phyloP scores from a whole-genome alignment of 2,329 filamentous ascomycete genomes.

The Ceratocystis cacaofunesta region DNA sequence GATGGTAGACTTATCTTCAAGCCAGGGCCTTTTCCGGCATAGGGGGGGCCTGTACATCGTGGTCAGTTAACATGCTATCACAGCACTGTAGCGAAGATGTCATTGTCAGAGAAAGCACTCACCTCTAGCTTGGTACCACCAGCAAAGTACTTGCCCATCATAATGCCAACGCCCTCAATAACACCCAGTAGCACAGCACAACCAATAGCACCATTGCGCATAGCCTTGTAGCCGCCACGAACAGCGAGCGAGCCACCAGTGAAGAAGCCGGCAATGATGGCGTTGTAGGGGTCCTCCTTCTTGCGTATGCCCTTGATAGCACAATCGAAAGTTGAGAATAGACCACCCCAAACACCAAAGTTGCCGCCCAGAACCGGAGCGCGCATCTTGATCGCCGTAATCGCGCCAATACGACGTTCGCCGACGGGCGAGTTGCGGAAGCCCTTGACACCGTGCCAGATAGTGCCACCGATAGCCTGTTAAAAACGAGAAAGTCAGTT shows the following conservation, averaged over 20 bases:
- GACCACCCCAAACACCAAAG: constrained; percentile 93
- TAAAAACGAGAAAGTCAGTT: constrained; percentile 18
- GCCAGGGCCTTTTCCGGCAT: constrained; percentile 23
- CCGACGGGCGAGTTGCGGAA: constrained; percentile 82
- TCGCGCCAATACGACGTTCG: constrained; percentile 84
- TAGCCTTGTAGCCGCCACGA: constrained; percentile 79
- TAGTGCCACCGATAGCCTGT: constrained; percentile 60
- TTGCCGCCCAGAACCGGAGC: constrained; percentile 93
- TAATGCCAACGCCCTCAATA: constrained; percentile 94
- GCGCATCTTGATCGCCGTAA: constrained; percentile 95
- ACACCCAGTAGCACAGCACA: constrained; percentile 88
- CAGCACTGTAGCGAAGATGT: constrained; percentile 20
- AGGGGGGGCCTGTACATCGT: constrained; percentile 23
- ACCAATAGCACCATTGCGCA: constrained; percentile 89
- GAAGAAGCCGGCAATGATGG: constrained; percentile 94
- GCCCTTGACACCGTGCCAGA: constrained; percentile 96
- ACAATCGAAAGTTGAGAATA: constrained; percentile 94
- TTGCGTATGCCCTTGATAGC: constrained; percentile 83
- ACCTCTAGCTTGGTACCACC: constrained; percentile 75
- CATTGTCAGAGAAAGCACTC: constrained; percentile 10
- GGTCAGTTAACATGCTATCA: neutral
- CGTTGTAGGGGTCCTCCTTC: constrained; percentile 98
- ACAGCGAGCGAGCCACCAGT: constrained; percentile 86
- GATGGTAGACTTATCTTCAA: constrained; percentile 18
- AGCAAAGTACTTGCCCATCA: constrained; percentile 86